Percentiles rank a stretch among this genome's conserved stretches.
Conservation (phyloP, 176 grass and related monocot species). For the Triticum monococcum region DNA sequence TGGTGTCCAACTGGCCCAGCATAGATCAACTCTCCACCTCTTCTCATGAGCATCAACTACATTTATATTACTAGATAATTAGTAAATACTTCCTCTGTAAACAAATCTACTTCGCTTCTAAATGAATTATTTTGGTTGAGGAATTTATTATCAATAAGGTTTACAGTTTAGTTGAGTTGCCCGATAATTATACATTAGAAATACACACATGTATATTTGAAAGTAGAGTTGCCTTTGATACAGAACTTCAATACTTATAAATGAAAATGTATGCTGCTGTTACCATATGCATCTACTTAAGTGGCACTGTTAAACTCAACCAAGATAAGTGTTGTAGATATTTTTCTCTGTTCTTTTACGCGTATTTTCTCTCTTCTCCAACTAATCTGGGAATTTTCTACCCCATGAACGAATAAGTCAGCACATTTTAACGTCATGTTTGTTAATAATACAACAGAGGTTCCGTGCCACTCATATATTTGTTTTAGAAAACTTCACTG, state of each 20-base stretch:
- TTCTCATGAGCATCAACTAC: slow-evolving; percentile 84
- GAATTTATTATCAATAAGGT: background rate
- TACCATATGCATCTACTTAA: background rate
- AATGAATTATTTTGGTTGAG: background rate
- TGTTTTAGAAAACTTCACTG: background rate
- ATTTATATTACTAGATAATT: slow-evolving; percentile 3
- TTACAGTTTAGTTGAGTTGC: background rate
- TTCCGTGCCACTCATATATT: background rate
- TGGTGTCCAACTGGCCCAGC: slow-evolving; percentile 57
- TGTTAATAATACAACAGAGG: background rate
- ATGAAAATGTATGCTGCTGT: background rate
- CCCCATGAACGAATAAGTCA: background rate
- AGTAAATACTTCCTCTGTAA: too few species aligned
- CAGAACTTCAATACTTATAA: background rate
- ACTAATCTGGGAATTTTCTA: background rate
- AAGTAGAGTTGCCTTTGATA: too few species aligned
- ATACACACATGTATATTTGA: too few species aligned
- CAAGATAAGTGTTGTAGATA: too few species aligned
- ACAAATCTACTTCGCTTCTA: background rate
- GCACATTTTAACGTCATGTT: background rate
- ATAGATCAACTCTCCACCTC: slow-evolving; percentile 82
- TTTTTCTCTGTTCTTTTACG: background rate
- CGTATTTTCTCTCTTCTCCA: background rate
- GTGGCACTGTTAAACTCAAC: background rate
- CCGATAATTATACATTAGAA: too few species aligned